Evolutionary conservation across 495 filamentous ascomycete genomes (phyloP), one percentile per base, ranked within the genome.

Genomic region (Darksidea phi): DNA sequence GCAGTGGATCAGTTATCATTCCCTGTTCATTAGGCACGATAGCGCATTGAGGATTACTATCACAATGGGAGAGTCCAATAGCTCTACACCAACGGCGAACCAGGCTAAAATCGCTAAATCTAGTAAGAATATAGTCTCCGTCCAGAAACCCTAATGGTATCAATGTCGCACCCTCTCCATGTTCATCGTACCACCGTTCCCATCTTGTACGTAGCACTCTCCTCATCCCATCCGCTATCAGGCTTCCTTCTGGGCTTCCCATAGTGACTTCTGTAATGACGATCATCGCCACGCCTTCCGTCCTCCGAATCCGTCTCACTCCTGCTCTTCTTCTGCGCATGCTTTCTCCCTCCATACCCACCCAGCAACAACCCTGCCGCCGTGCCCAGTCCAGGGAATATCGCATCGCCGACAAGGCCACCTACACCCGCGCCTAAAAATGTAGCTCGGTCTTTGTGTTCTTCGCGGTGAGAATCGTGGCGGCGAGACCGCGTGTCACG

Each of bases 331-430:
- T 60, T 67, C 57, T 69, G 56, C 42, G 41, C 68, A 59, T 71
- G 68, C 56, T 71, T 67, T 59, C 68, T 66, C 12, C 69, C 71
- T 1, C 71, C 69, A 46, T 70, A 61, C 13, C 69, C 70, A 12
- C 72, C 72, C n/a, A 74, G 37, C 15, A 74, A 41, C 48, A 69
- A 50, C 0, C 72, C 72, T 1, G 63, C 70, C 17, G 70, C 43
- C 49, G 72, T 74, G 0, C 72, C 72, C 24, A 74, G 41, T 11
- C 72, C 72, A 6, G 72, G 72, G 28, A 74, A 72, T n/a, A 74
- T 74, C 48, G 52, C 28, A 63, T 74, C 72, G 0, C 72, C 72
- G 18, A 74, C 57, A n/a, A 74, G 15, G 11, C 61, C 70, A 11
- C 72, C 72, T 1, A 54, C 70, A 17, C 72, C 70, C 1, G 72